A percentile compares a stretch with the other conserved stretches of the same genome.
These are phyloP conservation scores for Neurospora africana DNA, from an alignment of 495 filamentous ascomycete genomes.

Conservation along the genomic window DNA sequence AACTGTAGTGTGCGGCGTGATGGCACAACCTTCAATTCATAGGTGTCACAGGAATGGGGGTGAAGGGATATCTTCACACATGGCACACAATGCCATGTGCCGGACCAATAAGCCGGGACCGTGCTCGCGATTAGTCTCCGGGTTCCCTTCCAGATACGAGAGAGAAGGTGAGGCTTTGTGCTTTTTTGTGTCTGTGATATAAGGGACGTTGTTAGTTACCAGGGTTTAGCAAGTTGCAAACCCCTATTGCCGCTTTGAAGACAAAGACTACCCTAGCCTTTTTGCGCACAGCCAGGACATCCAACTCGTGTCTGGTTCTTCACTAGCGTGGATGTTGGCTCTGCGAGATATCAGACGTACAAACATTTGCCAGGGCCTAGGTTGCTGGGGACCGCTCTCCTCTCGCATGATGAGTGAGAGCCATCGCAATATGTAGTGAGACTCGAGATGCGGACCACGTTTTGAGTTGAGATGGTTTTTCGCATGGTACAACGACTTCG, in stretches of 20 bases:
- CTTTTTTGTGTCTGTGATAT: neutral
- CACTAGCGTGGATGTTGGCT: neutral
- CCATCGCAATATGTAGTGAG: neutral
- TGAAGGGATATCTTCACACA: neutral
- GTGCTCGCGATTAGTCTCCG: neutral
- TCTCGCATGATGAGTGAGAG: neutral
- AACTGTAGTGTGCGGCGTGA: neutral
- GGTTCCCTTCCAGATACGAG: neutral
- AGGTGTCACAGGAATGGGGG: neutral
- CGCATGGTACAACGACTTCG: neutral
- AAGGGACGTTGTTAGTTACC: neutral
- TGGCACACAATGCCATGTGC: neutral
- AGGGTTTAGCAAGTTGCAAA: neutral
- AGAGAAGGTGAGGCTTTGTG: neutral
- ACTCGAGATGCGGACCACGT: neutral
- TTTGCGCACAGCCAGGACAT: neutral
- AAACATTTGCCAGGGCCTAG: neutral
- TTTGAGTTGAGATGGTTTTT: neutral
- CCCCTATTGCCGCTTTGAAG: neutral
- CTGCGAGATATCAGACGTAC: neutral
- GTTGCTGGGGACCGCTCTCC: neutral
- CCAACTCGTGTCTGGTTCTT: neutral
- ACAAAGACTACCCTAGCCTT: neutral
- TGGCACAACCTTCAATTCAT: neutral
- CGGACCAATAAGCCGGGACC: neutral